Base-by-base conservation (phyloP, 2,329 filamentous ascomycete genomes). In the Ophiostoma populinum region DNA sequence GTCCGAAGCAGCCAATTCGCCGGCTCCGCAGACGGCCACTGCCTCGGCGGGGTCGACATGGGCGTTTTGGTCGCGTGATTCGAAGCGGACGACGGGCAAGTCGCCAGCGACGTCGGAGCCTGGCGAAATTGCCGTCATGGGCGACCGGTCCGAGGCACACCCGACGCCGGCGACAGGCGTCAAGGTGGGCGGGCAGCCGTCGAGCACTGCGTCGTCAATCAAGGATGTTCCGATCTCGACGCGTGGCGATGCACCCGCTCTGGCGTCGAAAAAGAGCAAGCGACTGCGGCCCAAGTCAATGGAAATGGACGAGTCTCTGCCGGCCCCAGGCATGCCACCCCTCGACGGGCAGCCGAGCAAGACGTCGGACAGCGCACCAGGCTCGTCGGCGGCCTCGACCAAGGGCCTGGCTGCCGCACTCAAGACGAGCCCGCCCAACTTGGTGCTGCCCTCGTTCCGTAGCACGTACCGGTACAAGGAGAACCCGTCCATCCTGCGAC, bases 1-100 rank as follows among this genome's bases (percentile, higher is more conserved):
- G 29, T 39, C 38, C 24, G 49, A 34, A 7, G 31, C 22, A 2
- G 26, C 31, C 9, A 36, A 19, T 22, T 31, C 31, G 2, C 25
- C 16, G 6, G 31, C 55, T 2, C 47, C 54, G n/a, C 62, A 56
- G 16, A 40, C 34, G 1, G 40, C 40, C n/a, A 40, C 37, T 2
- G 36, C 39, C 7, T 62, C 64, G 12, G 58, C 62, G 13, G 69
- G 68, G 10, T 78, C 79, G 1, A 80, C 75, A 0, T 87, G 80
- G 80, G 80, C 76, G 0, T 86, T 87, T 44, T 87, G 80, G 80
- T 82, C 75, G 11, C 69, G 65, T 30, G 72, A 76, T 43, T 53
- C 61, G 2, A 45, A 52, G 7, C 58, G 54, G 26, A 44, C 52
- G 8, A 46, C 46, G 4, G 49, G 46, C 1, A 56, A 55, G 32